Evolutionary conservation across 176 grass and related monocot genomes (phyloP).

Genomic region (Avena insularis): DNA sequence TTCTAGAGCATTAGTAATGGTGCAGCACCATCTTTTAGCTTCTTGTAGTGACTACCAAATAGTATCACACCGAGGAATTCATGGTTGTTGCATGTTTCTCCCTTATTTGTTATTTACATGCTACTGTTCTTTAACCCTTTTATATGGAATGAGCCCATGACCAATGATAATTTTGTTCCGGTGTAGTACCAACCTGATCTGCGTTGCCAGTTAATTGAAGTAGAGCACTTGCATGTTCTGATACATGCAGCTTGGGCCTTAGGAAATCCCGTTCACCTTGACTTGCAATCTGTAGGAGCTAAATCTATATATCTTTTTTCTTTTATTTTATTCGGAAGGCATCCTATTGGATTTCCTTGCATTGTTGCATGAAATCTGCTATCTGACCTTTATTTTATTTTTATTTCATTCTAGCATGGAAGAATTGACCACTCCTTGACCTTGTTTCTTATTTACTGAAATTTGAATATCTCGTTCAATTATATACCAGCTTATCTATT

Average conservation of each 20-base stretch:
- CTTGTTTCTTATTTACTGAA: not conserved
- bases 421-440: not conserved
- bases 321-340: not conserved
- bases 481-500: not conserved
- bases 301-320: not conserved
- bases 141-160: slow-evolving; percentile 1
- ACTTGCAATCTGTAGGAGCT: slow-evolving; percentile 1
- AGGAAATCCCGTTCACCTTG: not conserved
- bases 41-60: slow-evolving; percentile 34
- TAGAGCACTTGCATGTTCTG: slow-evolving; percentile 9
- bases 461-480: not conserved
- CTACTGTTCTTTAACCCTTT: not conserved
- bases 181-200: slow-evolving; percentile 6
- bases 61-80: not conserved
- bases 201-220: slow-evolving; percentile 2
- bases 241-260: slow-evolving; percentile 1
- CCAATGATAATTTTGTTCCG: not conserved
- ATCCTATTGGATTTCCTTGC: slow-evolving; percentile 12
- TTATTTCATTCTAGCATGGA: not conserved
- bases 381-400: not conserved
- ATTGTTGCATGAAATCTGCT: not conserved
- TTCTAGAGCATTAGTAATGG: not conserved
- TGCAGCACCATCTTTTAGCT: slow-evolving; percentile 9
- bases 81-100: slow-evolving; percentile 9
- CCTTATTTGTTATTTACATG: not conserved